Base-by-base conservation (phyloP, 164 flowering plant species). In the Chloranthus sessilifolius region DNA sequence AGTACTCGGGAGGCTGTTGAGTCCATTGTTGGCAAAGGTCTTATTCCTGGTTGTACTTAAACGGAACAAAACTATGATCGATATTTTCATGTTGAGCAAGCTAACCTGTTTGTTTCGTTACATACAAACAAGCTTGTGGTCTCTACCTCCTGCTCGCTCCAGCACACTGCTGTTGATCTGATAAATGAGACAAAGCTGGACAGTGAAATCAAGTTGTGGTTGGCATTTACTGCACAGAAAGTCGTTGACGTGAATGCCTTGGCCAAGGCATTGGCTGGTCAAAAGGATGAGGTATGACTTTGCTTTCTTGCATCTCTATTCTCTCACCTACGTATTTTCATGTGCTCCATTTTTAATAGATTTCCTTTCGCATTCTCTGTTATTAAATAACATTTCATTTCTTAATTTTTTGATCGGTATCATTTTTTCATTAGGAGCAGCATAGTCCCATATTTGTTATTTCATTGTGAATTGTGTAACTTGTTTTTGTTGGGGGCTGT, bases 161-260 rank as follows among this genome's bases (percentile, higher is more conserved):
- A 62, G 39, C 72, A 67, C 52, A 67, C 72, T 44, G 68, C 72
- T 45, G 68, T 63, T 34, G 72, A 67, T 59, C 50, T 67, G 30
- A 53, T 55, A n/a, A 63, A 67, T 43, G 72, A 67, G 43, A 58
- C 72, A 37, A 67, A 67, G 58, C 45, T 59, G 43, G 72, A 55
- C 45, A 6, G 39, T 27, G 72, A 67, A 51, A 63, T 63, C 43
- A 67, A 63, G 41, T 67, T 68, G 5, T 67, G 72, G 72, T 53
- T 67, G 21, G 72, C 72, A 15, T 67, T 67, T 40, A 64, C 67
- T 44, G 67, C 72, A 33, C 72, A 63, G 47, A 67, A 67, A 35
- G 31, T 67, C 21, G 61, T 63, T 31, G 68, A 67, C 37, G 72
- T 67, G 27, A 63, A 61, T 58, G 71, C 71, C 29, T 47, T 66